Conservation (phyloP, 139 green algal genomes). For the Raphidocelis subcapitata region DNA sequence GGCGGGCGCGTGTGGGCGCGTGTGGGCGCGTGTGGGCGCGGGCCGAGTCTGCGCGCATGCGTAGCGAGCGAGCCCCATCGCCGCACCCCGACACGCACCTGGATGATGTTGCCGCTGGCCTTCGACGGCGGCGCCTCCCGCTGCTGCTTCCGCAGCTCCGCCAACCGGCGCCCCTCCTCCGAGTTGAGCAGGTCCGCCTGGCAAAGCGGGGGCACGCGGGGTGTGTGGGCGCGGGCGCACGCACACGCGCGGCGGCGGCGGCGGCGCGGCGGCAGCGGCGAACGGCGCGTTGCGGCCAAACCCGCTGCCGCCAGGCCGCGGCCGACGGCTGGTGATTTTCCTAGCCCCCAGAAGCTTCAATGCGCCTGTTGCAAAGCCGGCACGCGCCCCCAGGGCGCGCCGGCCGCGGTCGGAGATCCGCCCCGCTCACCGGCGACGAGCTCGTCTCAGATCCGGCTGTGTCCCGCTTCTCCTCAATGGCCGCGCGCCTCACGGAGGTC, state of each 20-base stretch:
- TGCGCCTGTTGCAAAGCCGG: no score
- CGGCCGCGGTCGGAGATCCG: no score
- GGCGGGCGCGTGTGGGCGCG: background rate
- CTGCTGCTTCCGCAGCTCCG: conserved; percentile 26
- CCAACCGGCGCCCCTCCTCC: conserved; percentile 21
- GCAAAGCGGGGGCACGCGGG: no score
- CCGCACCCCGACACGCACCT: conserved; percentile 12
- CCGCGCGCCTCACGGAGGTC: background rate
- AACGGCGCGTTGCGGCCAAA: background rate
- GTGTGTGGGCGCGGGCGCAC: no score
- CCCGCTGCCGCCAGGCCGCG: background rate
- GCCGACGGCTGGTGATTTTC: no score
- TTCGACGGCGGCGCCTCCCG: background rate
- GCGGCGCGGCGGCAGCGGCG: background rate
- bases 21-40: background rate
- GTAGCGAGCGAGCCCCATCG: background rate
- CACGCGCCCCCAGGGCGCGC: no score
- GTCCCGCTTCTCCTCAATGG: conserved; percentile 33
- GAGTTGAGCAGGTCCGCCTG: conserved; percentile 13
- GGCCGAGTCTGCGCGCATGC: background rate
- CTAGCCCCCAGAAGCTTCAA: no score
- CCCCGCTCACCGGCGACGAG: conserved; percentile 8
- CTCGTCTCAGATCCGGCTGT: background rate
- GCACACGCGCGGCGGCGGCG: no score
- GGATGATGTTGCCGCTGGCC: conserved; percentile 32